Evolutionary conservation across 345 rosid genomes (phyloP).

Genomic region (Euphorbia pulcherrima): DNA sequence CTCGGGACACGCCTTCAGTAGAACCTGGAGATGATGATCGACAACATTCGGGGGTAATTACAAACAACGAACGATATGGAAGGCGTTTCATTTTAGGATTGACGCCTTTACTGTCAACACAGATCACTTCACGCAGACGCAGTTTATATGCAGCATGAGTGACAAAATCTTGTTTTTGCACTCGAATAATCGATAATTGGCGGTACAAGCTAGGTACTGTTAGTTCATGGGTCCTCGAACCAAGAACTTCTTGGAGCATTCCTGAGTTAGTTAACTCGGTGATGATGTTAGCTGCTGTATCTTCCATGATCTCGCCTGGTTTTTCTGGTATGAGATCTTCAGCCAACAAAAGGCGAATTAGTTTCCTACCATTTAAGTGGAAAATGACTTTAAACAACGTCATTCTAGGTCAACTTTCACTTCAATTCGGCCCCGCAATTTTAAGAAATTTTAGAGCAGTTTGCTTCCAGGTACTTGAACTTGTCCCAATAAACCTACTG

Average conservation of each 20-base stretch:
- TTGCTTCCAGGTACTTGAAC: too few relatives aligned
- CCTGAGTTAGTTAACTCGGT: not conserved
- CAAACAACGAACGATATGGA: not conserved
- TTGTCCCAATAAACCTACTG: too few relatives aligned
- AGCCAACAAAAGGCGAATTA: conserved; percentile 14
- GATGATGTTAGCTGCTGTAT: conserved; percentile 1
- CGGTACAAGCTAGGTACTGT: not conserved
- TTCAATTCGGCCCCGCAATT: too few relatives aligned
- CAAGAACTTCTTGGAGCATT: conserved; percentile 10
- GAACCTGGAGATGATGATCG: not conserved
- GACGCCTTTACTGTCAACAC: not conserved
- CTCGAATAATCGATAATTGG: not conserved
- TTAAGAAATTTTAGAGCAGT: too few relatives aligned
- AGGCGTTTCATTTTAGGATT: not conserved
- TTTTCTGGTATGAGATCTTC: conserved; percentile 9
- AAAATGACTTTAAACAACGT: too few relatives aligned
- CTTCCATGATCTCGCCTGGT: conserved; percentile 5
- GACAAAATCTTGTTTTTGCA: not conserved
- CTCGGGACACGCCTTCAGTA: conserved; percentile 5
- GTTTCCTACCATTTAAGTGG: too few relatives aligned
- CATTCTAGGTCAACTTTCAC: too few relatives aligned
- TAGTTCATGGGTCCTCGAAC: not conserved
- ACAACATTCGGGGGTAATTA: not conserved
- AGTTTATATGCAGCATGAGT: not conserved
- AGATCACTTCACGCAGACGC: not conserved